Evolutionary conservation across 169 alveolate species (phyloP), one percentile per base, ranked within the genome.

Genomic region (Cryptosporidium ryanae): DNA sequence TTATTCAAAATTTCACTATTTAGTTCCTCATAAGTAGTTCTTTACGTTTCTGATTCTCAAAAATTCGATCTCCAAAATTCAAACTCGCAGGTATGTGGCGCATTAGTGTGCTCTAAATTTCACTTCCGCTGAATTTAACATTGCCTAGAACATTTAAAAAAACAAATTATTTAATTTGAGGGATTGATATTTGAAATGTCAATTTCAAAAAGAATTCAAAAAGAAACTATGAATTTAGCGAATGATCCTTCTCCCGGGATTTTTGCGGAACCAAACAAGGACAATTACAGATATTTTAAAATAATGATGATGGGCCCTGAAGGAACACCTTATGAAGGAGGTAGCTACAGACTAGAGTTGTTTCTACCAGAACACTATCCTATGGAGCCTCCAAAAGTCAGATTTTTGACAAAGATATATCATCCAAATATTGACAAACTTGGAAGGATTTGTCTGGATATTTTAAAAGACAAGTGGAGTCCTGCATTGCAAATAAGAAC

Each of bases 341-440:
- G 99, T 10, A 93, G 93, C 48, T 98, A 97, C 93, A 94, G 93
- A 65, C 94, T 97, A 65, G 99, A 97, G 90, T 94, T 98, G 83
- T 96, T 96, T 82, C 94, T 98, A 68, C 98, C 99, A 17, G 99
- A 97, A 65, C 98, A 97, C 82, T 98, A 98, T 84, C 99, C 99
- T n/a, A 97, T 97, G 99, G 98, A 96, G 82, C 99, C 99, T 6
- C 99, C 99, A 7, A 96, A 97, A 90, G 98, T 96, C 49, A 96
- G 98, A 49, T 97, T 97, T 91, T 94, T 94, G 66, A 97, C 99
- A 83, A 96, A 96, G 92, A 98, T 98, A 84, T 98, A 97, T 89
- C 99, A 98, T 91, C 99, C 99, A 5, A 98, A 98, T 92, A 97
- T 97, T 61, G 99, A 98, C 92, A 97, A 96, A 87, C 95, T 97